phyloP scores from a whole-genome alignment of 345 rosid genomes.

The Eucalyptus paniculata region DNA sequence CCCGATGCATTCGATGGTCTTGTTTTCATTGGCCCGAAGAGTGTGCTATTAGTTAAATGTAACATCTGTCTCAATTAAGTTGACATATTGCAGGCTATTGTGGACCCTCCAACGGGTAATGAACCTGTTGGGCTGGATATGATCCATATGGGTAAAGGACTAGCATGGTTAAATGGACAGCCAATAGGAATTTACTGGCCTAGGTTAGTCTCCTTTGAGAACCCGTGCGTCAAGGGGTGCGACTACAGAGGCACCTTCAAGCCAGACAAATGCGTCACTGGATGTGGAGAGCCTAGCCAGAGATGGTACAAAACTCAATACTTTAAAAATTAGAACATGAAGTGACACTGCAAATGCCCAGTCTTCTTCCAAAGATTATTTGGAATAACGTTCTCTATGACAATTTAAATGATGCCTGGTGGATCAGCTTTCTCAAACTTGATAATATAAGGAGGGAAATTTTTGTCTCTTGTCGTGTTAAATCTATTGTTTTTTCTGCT shows the following conservation, averaged over 20 bases:
- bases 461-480: background rate
- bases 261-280: conserved; percentile 75
- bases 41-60: background rate
- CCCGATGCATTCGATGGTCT: background rate
- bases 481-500: background rate
- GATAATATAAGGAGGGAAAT: background rate
- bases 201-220: conserved; percentile 25
- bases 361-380: background rate
- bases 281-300: conserved; percentile 89
- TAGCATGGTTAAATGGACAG: conserved; percentile 98
- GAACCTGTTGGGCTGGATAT: conserved; percentile 89
- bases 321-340: background rate
- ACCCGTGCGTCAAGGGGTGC: conserved; percentile 52
- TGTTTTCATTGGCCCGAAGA: background rate
- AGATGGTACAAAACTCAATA: conserved; percentile 53
- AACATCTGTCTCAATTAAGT: background rate
- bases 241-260: conserved; percentile 70
- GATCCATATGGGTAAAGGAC: conserved; percentile 91
- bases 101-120: conserved; percentile 68
- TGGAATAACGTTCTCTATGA: background rate
- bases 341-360: background rate
- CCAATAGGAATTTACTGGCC: conserved; percentile 94
- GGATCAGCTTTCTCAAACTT: background rate
- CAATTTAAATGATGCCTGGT: background rate
- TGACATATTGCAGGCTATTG: conserved; percentile 31